Conservation (phyloP, 768 basidiomycete genomes). For the Tulasnella sp. region DNA sequence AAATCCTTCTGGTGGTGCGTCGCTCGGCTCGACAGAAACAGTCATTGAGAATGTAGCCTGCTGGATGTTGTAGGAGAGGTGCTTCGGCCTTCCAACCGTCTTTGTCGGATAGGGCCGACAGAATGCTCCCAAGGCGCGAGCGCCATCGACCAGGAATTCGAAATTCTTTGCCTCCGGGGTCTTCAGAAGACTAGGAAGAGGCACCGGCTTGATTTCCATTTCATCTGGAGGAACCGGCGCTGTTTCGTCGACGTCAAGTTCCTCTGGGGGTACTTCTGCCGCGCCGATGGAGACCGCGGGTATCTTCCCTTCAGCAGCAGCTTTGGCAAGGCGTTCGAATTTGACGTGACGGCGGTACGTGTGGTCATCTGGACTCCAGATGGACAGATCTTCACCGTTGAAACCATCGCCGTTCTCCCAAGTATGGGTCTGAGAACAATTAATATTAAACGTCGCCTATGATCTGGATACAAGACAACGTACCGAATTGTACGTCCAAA, state of each 20-base stretch:
- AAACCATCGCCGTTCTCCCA: slow-evolving; percentile 84
- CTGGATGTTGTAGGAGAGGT: slow-evolving; percentile 67
- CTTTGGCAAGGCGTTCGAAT: slow-evolving; percentile 14
- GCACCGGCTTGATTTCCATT: not conserved
- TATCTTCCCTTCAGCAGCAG: not conserved
- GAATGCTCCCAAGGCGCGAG: slow-evolving; percentile 81
- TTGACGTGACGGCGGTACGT: slow-evolving; percentile 21
- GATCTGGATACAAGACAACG: slow-evolving; percentile 43
- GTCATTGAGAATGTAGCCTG: slow-evolving; percentile 62
- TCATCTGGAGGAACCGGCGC: not conserved
- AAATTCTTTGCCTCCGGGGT: slow-evolving; percentile 32
- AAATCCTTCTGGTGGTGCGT: slow-evolving; percentile 33
- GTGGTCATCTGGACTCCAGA: slow-evolving; percentile 78
- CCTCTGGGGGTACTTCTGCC: not conserved
- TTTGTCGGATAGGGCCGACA: slow-evolving; percentile 73
- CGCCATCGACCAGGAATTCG: slow-evolving; percentile 74
- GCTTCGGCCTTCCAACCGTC: slow-evolving; percentile 56
- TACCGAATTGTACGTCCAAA: slow-evolving; percentile 85
- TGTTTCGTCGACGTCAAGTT: not conserved
- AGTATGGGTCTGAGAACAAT: not conserved
- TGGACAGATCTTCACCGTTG: slow-evolving; percentile 90
- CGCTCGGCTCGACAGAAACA: slow-evolving; percentile 54
- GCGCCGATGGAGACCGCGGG: not conserved
- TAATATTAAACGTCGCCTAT: not conserved
- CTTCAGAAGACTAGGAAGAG: slow-evolving; percentile 1